phyloP scores from a whole-genome alignment of 371 early-diverging fungal genomes.

The Mortierella sp. region DNA sequence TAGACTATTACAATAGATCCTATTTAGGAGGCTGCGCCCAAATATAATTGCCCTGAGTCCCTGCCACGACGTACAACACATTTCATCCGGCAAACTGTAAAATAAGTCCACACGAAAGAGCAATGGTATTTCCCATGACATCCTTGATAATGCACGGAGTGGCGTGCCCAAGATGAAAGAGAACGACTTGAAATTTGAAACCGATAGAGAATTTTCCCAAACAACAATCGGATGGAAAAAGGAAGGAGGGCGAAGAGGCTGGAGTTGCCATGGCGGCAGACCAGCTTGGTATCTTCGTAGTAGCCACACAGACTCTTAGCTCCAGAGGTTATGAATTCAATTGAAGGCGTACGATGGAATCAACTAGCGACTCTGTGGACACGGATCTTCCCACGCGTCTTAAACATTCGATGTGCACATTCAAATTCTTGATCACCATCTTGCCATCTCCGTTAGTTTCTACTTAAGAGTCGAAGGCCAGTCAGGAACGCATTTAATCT shows the following conservation, averaged over 20 bases:
- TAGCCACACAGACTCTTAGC: constrained; percentile 92
- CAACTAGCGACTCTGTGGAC: constrained; percentile 92
- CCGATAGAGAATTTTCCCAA: constrained; percentile 27
- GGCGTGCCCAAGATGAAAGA: constrained; percentile 86
- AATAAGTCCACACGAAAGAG: constrained; percentile 98
- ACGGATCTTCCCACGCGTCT: constrained; percentile 9
- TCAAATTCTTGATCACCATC: not conserved
- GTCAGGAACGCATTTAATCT: not conserved
- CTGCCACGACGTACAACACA: constrained; percentile 78
- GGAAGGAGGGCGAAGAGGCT: constrained; percentile 13
- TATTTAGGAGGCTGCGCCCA: constrained; percentile 57
- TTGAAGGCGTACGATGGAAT: constrained; percentile 93
- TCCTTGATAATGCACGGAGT: constrained; percentile 88
- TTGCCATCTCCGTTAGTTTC: not conserved
- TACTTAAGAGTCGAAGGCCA: not conserved
- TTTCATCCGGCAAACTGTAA: constrained; percentile 94
- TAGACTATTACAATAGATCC: constrained; percentile 31
- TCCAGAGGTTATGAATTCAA: constrained; percentile 96
- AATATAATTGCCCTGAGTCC: constrained; percentile 22
- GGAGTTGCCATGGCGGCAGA: constrained; percentile 82
- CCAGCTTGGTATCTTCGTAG: constrained; percentile 82
- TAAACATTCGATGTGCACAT: not conserved
- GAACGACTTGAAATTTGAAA: constrained; percentile 74
- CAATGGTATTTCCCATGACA: constrained; percentile 95
- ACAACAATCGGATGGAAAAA: not conserved